Conservation (phyloP, 305 asterid genomes). For the Fraxinus dipetala region DNA sequence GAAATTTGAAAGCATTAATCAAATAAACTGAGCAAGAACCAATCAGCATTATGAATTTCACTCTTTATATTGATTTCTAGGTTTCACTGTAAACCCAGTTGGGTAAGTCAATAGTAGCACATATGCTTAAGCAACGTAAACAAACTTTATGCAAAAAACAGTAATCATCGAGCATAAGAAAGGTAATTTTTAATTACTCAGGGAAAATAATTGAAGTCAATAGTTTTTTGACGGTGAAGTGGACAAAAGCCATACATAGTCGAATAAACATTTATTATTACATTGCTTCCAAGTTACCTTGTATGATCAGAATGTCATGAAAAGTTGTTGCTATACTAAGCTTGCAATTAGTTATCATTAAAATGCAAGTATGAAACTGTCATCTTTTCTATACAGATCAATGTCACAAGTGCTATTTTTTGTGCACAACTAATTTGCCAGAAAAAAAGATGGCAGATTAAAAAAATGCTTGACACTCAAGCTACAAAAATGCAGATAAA, state of each 20-base stretch:
- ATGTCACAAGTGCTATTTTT: neutral
- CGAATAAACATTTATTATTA: neutral
- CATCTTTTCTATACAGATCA: neutral
- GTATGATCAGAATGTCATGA: neutral
- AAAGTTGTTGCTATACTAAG: neutral
- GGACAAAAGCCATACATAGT: neutral
- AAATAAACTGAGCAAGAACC: slow-evolving; percentile 11
- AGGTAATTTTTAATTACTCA: neutral
- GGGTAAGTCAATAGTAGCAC: neutral
- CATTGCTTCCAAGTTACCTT: neutral
- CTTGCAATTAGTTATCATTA: neutral
- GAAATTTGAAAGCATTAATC: slow-evolving; percentile 8
- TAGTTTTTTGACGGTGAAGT: neutral
- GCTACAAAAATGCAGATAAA: neutral
- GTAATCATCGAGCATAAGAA: neutral
- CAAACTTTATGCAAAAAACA: neutral
- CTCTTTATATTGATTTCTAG: neutral
- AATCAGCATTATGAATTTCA: neutral
- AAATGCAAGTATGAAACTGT: neutral
- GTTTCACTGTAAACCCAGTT: neutral
- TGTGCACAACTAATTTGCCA: neutral
- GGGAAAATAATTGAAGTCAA: neutral
- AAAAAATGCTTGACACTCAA: neutral
- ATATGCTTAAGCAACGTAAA: neutral
- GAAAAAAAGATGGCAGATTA: neutral